Conservation (phyloP, 108 stramenopile genomes). For the Nitzschia sp. region DNA sequence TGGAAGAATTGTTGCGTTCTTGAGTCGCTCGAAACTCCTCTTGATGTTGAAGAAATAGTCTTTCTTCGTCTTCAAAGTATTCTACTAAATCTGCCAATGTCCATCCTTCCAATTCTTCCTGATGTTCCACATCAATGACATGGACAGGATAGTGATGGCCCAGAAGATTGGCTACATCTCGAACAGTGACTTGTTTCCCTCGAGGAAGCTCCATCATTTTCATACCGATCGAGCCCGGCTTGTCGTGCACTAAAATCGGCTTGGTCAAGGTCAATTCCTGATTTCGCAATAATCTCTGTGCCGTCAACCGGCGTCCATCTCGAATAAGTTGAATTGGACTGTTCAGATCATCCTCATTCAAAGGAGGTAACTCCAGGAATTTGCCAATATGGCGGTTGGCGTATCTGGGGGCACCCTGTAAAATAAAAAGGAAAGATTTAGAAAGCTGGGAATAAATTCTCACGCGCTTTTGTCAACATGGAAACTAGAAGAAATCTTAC, state of each 20-base stretch:
- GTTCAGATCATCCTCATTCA: background rate
- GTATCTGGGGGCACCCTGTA: background rate
- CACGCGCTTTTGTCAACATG: no score
- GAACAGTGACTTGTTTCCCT: slow-evolving; percentile 27
- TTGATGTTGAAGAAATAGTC: slow-evolving; percentile 10
- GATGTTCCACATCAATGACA: slow-evolving; percentile 57
- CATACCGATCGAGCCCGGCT: slow-evolving; percentile 64
- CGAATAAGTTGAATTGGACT: slow-evolving; percentile 29
- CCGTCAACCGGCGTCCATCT: slow-evolving; percentile 32
- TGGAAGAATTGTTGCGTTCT: background rate
- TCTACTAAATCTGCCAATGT: slow-evolving; percentile 54
- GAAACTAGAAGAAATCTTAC: no score
- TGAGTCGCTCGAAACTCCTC: background rate
- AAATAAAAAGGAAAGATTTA: background rate
- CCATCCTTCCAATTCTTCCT: slow-evolving; percentile 63
- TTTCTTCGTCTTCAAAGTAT: slow-evolving; percentile 65
- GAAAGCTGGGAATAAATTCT: no score
- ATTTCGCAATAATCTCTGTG: slow-evolving; percentile 10
- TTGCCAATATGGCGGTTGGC: slow-evolving; percentile 41
- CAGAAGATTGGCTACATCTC: slow-evolving; percentile 45
- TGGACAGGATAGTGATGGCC: slow-evolving; percentile 45
- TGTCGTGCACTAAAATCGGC: slow-evolving; percentile 53
- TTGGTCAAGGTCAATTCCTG: slow-evolving; percentile 23
- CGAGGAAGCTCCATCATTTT: slow-evolving; percentile 16
- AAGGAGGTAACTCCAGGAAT: slow-evolving; percentile 21